Conservation (phyloP, 148 eudicot species). For the Arctostaphylos glauca region DNA sequence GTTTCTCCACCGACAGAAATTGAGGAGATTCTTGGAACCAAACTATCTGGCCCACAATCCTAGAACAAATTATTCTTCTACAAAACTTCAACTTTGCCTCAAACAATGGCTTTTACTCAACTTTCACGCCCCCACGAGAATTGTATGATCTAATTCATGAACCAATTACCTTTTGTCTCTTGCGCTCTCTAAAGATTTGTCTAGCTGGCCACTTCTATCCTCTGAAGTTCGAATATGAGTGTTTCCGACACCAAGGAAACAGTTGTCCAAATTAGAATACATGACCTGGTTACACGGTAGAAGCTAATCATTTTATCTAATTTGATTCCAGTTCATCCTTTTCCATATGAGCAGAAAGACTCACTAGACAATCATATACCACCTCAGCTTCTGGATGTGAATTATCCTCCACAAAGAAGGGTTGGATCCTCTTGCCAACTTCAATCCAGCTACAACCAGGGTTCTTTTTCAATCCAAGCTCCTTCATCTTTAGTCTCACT, state of each 20-base stretch:
- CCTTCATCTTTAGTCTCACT: slow-evolving; percentile 32
- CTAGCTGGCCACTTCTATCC: neutral
- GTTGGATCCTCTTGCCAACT: slow-evolving; percentile 27
- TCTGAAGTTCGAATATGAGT: neutral
- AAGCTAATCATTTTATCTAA: neutral
- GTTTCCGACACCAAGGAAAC: neutral
- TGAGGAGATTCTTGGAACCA: neutral
- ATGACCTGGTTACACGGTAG: neutral
- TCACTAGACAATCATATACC: slow-evolving; percentile 22
- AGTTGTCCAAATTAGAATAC: neutral
- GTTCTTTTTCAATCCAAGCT: slow-evolving; percentile 36
- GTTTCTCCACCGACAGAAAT: neutral
- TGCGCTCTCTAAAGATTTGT: neutral
- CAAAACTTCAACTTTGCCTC: neutral
- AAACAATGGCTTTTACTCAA: neutral
- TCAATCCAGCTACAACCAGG: slow-evolving; percentile 47
- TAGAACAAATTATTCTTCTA: neutral
- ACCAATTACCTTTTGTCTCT: neutral
- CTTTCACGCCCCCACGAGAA: neutral
- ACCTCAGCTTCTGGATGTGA: slow-evolving; percentile 21
- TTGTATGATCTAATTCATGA: neutral
- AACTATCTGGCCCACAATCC: neutral
- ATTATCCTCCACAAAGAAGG: slow-evolving; percentile 33
- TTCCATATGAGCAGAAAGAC: slow-evolving; percentile 31
- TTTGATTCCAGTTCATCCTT: slow-evolving; percentile 9